A percentile compares a stretch with the other conserved stretches of the same genome.
Conservation (phyloP, 192 early-diverging fungal species). For the Coemansia nantahalensis region DNA sequence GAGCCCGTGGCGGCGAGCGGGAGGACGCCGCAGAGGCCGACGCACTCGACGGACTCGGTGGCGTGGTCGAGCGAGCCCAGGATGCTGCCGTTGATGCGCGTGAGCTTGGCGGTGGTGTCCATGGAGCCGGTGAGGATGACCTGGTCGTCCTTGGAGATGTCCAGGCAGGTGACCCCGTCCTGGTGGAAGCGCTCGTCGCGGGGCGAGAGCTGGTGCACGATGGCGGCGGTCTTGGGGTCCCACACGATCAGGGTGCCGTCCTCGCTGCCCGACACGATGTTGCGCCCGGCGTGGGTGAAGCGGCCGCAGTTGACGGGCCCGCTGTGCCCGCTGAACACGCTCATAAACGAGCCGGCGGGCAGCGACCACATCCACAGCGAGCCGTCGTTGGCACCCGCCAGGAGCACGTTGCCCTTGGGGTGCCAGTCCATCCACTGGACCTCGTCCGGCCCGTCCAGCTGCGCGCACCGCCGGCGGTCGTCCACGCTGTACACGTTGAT, state of each 20-base stretch:
- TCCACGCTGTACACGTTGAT: constrained; percentile 57
- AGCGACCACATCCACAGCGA: constrained; percentile 97
- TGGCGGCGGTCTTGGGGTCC: constrained; percentile 88
- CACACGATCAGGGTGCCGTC: constrained; percentile 83
- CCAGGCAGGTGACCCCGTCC: constrained; percentile 72
- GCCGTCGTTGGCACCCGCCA: constrained; percentile 86
- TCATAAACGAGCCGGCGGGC: constrained; percentile 88
- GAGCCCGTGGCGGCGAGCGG: constrained; percentile 82
- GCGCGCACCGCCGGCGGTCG: constrained; percentile 13
- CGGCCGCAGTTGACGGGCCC: constrained; percentile 80
- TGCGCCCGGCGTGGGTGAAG: constrained; percentile 90
- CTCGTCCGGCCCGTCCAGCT: constrained; percentile 88
- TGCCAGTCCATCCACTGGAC: constrained; percentile 97
- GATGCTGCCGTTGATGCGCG: constrained; percentile 81
- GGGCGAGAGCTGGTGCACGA: constrained; percentile 59
- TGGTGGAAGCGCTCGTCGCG: constrained; percentile 86
- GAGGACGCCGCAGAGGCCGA: constrained; percentile 67
- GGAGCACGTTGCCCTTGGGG: constrained; percentile 83
- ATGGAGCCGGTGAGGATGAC: constrained; percentile 80
- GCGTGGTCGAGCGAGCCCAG: constrained; percentile 80
- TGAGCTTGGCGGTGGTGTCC: constrained; percentile 72
- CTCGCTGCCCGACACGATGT: constrained; percentile 79
- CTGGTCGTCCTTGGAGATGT: constrained; percentile 69
- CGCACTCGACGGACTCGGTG: constrained; percentile 81
- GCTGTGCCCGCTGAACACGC: constrained; percentile 88